phyloP scores from a whole-genome alignment of 2,329 filamentous ascomycete genomes.

The Ophiostoma ulmi region DNA sequence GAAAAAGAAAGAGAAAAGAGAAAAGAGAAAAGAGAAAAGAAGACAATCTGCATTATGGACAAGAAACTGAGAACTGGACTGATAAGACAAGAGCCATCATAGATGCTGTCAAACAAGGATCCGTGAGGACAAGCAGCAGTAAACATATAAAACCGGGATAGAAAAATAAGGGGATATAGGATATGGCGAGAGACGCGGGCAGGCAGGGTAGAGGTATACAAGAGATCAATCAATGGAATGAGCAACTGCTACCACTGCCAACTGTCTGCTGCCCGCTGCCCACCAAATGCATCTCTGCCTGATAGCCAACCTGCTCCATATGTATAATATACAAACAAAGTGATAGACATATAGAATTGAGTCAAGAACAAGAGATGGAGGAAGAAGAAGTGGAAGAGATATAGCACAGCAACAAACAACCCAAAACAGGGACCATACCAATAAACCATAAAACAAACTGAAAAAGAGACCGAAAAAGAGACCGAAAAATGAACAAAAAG shows the following conservation, averaged over 20 bases:
- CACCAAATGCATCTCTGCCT: not conserved
- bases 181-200: not conserved
- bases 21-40: not conserved
- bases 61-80: constrained; percentile 6
- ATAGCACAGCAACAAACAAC: not conserved
- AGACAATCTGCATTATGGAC: not conserved
- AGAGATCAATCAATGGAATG: not conserved
- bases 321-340: constrained; percentile 1
- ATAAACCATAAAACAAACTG: not conserved
- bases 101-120: constrained; percentile 4
- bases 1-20: not conserved
- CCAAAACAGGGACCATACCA: not conserved
- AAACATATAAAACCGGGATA: not conserved
- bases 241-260: not conserved
- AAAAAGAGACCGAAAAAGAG: not conserved
- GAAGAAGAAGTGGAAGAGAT: not conserved
- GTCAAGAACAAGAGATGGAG: not conserved
- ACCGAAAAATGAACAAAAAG: not conserved
- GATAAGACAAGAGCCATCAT: not conserved
- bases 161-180: not conserved
- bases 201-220: not conserved
- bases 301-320: constrained; percentile 9
- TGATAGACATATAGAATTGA: not conserved
- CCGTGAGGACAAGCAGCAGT: not conserved
- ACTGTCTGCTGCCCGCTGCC: not conserved